phyloP scores from a whole-genome alignment of 345 rosid species.

The Garcia nutans region DNA sequence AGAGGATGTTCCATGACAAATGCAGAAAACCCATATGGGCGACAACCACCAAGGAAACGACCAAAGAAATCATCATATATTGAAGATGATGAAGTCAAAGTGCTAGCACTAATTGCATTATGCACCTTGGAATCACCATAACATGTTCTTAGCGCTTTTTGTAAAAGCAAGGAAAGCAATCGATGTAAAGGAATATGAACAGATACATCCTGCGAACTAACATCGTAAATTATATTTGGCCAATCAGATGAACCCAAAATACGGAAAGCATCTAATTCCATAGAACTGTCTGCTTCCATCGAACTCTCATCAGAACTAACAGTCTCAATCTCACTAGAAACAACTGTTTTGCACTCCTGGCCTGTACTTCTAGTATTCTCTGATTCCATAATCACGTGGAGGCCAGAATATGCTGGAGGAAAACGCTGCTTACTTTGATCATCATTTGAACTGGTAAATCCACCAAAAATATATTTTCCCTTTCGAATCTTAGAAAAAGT shows the following conservation, averaged over 20 bases:
- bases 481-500: slow-evolving; percentile 48
- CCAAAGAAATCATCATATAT: slow-evolving; percentile 60
- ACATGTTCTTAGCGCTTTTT: slow-evolving; percentile 61
- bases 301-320: slow-evolving; percentile 36
- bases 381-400: slow-evolving; percentile 32
- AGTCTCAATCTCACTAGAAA: slow-evolving; percentile 34
- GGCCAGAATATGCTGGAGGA: slow-evolving; percentile 31
- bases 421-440: slow-evolving; percentile 35
- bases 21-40: slow-evolving; percentile 79
- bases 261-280: slow-evolving; percentile 36
- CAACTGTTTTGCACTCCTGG: slow-evolving; percentile 31
- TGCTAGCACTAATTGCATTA: slow-evolving; percentile 23
- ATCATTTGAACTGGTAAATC: slow-evolving; percentile 51
- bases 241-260: slow-evolving; percentile 58
- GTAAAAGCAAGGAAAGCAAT: slow-evolving; percentile 69
- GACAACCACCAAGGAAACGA: slow-evolving; percentile 52
- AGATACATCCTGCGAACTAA: slow-evolving; percentile 75
- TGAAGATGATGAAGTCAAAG: slow-evolving; percentile 34
- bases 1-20: slow-evolving; percentile 87
- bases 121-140: slow-evolving; percentile 54
- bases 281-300: slow-evolving; percentile 34
- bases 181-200: slow-evolving; percentile 83
- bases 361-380: slow-evolving; percentile 38
- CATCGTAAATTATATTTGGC: slow-evolving; percentile 72
- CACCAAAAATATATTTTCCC: slow-evolving; percentile 54